Conservation (phyloP, 768 basidiomycete genomes). For the Chalciporus chontae region DNA sequence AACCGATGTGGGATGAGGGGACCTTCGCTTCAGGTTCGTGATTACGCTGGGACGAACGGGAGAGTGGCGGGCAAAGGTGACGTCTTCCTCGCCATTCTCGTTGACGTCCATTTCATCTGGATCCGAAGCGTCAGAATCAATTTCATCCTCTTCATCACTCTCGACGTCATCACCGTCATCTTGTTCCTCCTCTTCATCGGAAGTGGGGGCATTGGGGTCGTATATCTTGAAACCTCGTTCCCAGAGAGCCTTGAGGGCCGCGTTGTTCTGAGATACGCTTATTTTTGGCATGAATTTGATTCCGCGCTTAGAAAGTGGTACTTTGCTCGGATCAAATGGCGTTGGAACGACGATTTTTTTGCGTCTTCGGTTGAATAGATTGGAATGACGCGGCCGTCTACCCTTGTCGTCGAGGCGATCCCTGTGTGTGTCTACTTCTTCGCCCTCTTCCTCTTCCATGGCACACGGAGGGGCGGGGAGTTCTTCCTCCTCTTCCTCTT, state of each 20-base stretch:
- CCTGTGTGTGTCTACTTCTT: slow-evolving; percentile 27
- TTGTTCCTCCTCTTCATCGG: slow-evolving; percentile 17
- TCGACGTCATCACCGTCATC: slow-evolving; percentile 1
- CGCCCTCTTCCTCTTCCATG: slow-evolving; percentile 64
- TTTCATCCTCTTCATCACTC: slow-evolving; percentile 10
- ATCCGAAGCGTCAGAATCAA: slow-evolving; percentile 9
- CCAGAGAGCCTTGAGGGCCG: slow-evolving; percentile 11
- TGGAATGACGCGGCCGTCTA: neutral
- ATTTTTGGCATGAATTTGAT: neutral
- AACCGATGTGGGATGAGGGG: slow-evolving; percentile 11
- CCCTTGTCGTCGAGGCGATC: slow-evolving; percentile 11
- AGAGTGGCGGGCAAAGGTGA: slow-evolving; percentile 23
- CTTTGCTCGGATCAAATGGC: slow-evolving; percentile 16
- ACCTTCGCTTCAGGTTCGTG: slow-evolving; percentile 6
- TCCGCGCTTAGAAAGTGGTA: slow-evolving; percentile 19
- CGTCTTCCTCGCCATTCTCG: slow-evolving; percentile 26
- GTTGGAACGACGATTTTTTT: slow-evolving; percentile 14
- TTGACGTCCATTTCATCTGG: slow-evolving; percentile 30
- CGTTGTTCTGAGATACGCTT: neutral
- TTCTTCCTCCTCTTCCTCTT: slow-evolving; percentile 42
- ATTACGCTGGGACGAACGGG: slow-evolving; percentile 18
- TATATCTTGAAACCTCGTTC: slow-evolving; percentile 16
- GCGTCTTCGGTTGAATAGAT: neutral
- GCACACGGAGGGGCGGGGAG: slow-evolving; percentile 44
- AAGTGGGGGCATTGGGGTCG: slow-evolving; percentile 17